Conservation (phyloP, 2,329 filamentous ascomycete genomes). For the Calonectria pseudoturangicola region DNA sequence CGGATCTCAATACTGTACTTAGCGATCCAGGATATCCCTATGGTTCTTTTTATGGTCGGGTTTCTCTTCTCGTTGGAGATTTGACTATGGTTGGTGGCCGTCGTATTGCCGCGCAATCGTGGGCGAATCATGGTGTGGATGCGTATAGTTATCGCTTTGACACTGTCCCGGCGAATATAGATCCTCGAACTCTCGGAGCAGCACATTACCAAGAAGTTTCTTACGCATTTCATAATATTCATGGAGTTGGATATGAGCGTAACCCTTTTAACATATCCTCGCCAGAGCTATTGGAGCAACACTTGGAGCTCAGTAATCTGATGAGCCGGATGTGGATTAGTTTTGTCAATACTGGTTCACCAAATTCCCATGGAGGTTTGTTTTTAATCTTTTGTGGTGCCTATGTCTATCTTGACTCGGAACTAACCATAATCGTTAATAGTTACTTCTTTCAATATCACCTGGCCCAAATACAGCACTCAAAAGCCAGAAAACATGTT, state of each 20-base stretch:
- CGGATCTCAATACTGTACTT: background rate
- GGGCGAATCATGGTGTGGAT: background rate
- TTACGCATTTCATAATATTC: background rate
- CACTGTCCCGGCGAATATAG: background rate
- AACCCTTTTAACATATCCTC: background rate
- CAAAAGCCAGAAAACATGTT: background rate
- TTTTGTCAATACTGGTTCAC: constrained; percentile 6
- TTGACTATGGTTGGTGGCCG: background rate
- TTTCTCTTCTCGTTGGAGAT: background rate
- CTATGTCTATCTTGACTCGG: background rate
- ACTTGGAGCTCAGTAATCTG: constrained; percentile 7
- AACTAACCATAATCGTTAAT: background rate
- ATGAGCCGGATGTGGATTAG: constrained; percentile 17
- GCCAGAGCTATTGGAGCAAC: background rate
- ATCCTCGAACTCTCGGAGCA: background rate
- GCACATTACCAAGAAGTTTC: constrained; percentile 3
- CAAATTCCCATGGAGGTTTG: constrained; percentile 11
- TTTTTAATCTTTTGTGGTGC: background rate
- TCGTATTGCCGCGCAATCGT: background rate
- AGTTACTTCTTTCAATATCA: background rate
- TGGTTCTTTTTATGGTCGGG: background rate
- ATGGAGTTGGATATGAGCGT: background rate
- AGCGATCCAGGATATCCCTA: background rate
- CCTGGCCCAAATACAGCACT: background rate
- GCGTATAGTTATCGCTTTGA: constrained; percentile 8